Evolutionary conservation across 2,329 filamentous ascomycete species (phyloP).

Genomic region (Sclerotinia trifoliorum): DNA sequence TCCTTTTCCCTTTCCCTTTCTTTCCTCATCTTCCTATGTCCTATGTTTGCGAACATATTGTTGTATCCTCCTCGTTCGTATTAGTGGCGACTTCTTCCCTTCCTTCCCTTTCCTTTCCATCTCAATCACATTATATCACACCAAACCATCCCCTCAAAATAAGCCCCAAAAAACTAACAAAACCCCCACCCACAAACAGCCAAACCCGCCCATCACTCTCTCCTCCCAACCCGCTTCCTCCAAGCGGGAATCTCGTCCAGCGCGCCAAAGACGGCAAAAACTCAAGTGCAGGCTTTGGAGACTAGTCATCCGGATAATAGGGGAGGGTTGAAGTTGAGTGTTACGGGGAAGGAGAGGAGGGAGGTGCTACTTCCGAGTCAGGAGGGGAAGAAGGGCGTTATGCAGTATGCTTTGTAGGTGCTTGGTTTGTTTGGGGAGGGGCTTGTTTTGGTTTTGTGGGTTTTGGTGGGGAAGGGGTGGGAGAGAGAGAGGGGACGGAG

Average conservation of each 20-base stretch:
- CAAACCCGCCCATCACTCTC: slow-evolving; percentile 56
- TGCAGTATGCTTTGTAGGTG: slow-evolving; percentile 77
- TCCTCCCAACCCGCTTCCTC: slow-evolving; percentile 63
- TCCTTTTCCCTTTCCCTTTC: too few species aligned
- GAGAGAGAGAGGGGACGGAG: background rate
- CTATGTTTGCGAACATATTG: background rate
- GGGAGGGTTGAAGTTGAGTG: slow-evolving; percentile 43
- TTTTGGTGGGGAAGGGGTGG: background rate
- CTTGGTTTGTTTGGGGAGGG: slow-evolving; percentile 40
- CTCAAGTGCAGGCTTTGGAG: slow-evolving; percentile 33
- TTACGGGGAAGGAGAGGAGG: slow-evolving; percentile 51
- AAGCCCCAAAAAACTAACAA: background rate
- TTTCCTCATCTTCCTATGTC: background rate
- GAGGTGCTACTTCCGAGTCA: slow-evolving; percentile 78
- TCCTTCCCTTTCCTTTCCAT: too few species aligned
- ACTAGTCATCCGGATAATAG: background rate
- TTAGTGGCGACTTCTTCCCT: slow-evolving; percentile 14
- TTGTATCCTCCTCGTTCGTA: background rate
- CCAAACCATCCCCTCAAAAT: too few species aligned
- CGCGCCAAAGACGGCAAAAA: slow-evolving; percentile 60
- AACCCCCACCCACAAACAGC: slow-evolving; percentile 45
- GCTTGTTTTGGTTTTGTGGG: background rate
- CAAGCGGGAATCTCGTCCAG: slow-evolving; percentile 65
- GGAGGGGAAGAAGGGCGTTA: slow-evolving; percentile 72
- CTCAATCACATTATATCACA: too few species aligned